Base-by-base conservation (phyloP, 306 rosid genomes). In the Hylodesmum podocarpum region DNA sequence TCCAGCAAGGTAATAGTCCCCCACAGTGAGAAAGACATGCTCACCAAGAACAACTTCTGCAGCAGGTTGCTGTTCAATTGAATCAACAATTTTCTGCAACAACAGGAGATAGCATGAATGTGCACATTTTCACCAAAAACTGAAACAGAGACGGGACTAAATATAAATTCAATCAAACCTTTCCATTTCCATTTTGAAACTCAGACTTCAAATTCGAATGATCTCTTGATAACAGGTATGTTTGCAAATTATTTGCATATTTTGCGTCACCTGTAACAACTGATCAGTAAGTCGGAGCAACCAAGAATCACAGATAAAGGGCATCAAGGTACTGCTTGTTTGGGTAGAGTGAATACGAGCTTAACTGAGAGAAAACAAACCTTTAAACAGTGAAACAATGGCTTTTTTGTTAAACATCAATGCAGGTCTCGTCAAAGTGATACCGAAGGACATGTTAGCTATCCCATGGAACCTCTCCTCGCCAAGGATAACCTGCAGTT, bases 391-490 rank as follows among this genome's bases (percentile, higher is more conserved):
- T 40, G 84, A 69, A 43, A 75, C 73, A 62, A 87, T 70, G 66
- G 90, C 79, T 53, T 85, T 71, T 28, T 73, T 70, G 76, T 88
- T 80, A 49, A 92, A 87, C 78, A 84, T 78, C 37, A 82, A 63
- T 12, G 88, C 80, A 25, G 97, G 97, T 80, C 91, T 88, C 10
- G 93, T 77, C 84, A 95, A 84, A 64, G 83, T 88, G 84, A 95
- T 95, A 18, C 73, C 73, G 66, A 95, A 95, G 4, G 97, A 92
- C 83, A 95, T 84, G 79, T 83, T 79, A 4, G 93, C 89, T 46
- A 95, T 87, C 61, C 96, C 96, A 47, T 85, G 96, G 85, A 89
- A 92, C 40, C 81, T 84, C 85, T 95, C 98, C 72, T 95, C 97
- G 5, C 87, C 93, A 12, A 95, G 66, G 63, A 81, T 44, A 44